phyloP scores from a whole-genome alignment of 2,329 filamentous ascomycete species.

The Sporothrix curviconia region DNA sequence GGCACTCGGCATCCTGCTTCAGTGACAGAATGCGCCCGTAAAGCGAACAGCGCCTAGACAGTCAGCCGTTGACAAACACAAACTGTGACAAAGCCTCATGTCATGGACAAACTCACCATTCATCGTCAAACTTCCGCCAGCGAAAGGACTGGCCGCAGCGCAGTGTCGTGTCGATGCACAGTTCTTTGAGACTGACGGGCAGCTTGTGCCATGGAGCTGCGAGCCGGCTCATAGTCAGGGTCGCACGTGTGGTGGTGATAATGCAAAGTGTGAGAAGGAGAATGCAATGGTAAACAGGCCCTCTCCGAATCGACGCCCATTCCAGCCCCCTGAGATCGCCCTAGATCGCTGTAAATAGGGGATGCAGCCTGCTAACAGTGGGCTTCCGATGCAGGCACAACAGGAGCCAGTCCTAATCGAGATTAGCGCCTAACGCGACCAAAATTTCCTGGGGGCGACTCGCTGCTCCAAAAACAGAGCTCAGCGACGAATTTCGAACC shows the following conservation, averaged over 20 bases:
- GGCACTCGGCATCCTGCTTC: constrained; percentile 68
- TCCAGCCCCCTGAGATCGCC: no score
- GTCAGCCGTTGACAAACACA: not conserved
- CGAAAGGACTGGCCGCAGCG: constrained; percentile 95
- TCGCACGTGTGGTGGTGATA: not conserved
- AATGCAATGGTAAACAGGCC: no score
- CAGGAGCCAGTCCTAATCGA: constrained; percentile 28
- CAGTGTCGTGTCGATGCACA: constrained; percentile 90
- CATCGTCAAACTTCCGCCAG: constrained; percentile 79
- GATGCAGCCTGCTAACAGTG: not conserved
- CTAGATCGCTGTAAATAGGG: not conserved
- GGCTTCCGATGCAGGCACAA: not conserved
- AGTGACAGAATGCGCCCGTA: constrained; percentile 79
- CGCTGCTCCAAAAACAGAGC: no score
- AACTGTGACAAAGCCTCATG: no score
- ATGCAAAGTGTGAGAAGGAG: not conserved
- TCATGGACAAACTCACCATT: constrained; percentile 59
- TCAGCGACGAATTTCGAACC: no score
- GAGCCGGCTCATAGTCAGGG: not conserved
- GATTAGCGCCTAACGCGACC: constrained; percentile 28
- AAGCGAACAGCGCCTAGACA: constrained; percentile 66
- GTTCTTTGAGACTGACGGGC: constrained; percentile 72
- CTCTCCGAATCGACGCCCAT: no score
- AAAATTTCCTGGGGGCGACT: constrained; percentile 13
- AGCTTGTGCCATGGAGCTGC: constrained; percentile 71